Conservation (phyloP, 352 stramenopile species). For the Phytopythium delawarense region DNA sequence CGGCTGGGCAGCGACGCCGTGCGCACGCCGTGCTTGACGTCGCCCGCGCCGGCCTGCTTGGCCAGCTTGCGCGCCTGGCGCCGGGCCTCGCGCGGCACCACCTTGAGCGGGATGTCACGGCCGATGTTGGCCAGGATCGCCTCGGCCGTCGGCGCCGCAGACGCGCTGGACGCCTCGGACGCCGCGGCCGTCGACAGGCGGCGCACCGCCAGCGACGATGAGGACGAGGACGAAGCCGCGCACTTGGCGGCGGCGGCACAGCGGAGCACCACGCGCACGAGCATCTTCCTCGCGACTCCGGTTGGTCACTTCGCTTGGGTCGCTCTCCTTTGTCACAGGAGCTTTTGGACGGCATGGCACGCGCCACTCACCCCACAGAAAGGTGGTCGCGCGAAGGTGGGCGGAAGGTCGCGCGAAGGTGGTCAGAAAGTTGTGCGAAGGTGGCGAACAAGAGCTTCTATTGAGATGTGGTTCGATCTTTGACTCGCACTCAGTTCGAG, state of each 20-base stretch:
- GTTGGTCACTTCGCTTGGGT: neutral
- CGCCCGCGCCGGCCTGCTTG: conserved; percentile 23
- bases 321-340: neutral
- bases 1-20: conserved; percentile 71
- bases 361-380: conserved; percentile 2
- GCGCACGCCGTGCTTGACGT: conserved; percentile 44
- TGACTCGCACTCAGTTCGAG: too few relatives aligned
- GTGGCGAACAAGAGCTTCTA: neutral
- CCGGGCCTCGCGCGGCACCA: conserved; percentile 54
- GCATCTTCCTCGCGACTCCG: conserved; percentile 5
- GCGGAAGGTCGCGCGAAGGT: conserved; percentile 1
- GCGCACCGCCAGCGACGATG: conserved; percentile 3
- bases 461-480: too few relatives aligned
- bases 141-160: conserved; percentile 12
- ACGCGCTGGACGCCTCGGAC: neutral
- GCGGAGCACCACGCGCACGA: conserved; percentile 25
- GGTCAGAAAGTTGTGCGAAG: neutral
- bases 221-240: conserved; percentile 1
- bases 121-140: conserved; percentile 32
- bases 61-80: conserved; percentile 46
- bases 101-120: conserved; percentile 50
- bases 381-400: conserved; percentile 18
- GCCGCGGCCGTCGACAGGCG: conserved; percentile 11
- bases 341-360: neutral
- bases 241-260: conserved; percentile 12